phyloP scores from a whole-genome alignment of 2,329 filamentous ascomycete species.

The Colletotrichum eleusines region DNA sequence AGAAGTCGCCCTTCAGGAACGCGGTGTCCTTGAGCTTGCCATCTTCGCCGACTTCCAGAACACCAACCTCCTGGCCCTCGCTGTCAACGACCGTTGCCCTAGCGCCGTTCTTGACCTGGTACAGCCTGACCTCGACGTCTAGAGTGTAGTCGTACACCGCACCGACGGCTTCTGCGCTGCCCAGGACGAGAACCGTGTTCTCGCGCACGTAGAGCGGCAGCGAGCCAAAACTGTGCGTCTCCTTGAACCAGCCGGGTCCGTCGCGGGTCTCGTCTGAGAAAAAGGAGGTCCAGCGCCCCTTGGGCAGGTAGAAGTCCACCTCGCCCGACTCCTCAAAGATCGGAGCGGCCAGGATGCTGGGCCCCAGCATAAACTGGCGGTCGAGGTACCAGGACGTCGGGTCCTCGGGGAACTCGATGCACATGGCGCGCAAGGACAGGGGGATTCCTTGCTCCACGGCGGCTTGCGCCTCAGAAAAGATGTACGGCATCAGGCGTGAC shows the following conservation, averaged over 20 bases:
- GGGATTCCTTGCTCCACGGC: constrained; percentile 66
- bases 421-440: constrained; percentile 72
- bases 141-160: constrained; percentile 61
- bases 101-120: constrained; percentile 56
- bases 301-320: constrained; percentile 74
- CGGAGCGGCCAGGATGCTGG: constrained; percentile 72
- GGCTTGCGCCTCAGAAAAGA: constrained; percentile 58
- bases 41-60: constrained; percentile 54
- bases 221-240: constrained; percentile 69
- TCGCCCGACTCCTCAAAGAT: constrained; percentile 72
- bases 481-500: constrained; percentile 65
- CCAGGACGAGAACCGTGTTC: constrained; percentile 62
- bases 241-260: constrained; percentile 69
- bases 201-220: constrained; percentile 70
- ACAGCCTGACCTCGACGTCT: constrained; percentile 62
- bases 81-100: constrained; percentile 57
- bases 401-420: constrained; percentile 78
- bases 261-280: constrained; percentile 62
- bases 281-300: constrained; percentile 61
- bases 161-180: constrained; percentile 53
- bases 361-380: constrained; percentile 80
- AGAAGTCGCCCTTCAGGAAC: constrained; percentile 53
- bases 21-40: constrained; percentile 56
- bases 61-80: constrained; percentile 56
- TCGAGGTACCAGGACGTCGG: constrained; percentile 76